Percentiles rank a stretch among this genome's conserved stretches.
Evolutionary conservation across 78 protist genomes (phyloP).

Genomic region (Acrasis kona): DNA sequence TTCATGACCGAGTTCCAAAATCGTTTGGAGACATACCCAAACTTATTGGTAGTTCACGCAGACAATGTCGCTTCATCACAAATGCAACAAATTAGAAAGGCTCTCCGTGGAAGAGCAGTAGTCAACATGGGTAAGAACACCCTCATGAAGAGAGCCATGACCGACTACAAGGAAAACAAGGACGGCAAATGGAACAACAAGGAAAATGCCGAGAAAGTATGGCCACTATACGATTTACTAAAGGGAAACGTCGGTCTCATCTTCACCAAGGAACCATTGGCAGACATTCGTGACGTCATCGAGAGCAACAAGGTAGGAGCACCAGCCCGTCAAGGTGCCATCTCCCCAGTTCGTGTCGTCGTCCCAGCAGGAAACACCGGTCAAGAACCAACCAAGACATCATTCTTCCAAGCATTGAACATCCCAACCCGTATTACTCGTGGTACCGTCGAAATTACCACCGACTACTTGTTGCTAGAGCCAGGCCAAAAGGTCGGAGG

Average conservation of each 20-base stretch:
- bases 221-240: slow-evolving; percentile 13
- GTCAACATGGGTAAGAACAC: slow-evolving; percentile 97
- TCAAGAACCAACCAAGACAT: slow-evolving; percentile 92
- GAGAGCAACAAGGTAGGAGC: slow-evolving; percentile 60
- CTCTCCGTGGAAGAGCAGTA: slow-evolving; percentile 90
- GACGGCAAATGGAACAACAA: neutral
- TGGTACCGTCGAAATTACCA: slow-evolving; percentile 93
- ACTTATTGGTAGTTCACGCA: too few species aligned
- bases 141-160: slow-evolving; percentile 70
- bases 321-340: slow-evolving; percentile 93
- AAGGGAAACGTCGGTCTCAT: slow-evolving; percentile 88
- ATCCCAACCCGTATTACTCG: slow-evolving; percentile 95
- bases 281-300: slow-evolving; percentile 42
- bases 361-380: slow-evolving; percentile 95
- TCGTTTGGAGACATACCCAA: too few species aligned
- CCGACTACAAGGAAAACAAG: neutral
- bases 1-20: too few species aligned
- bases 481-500: slow-evolving; percentile 88
- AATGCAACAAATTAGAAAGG: slow-evolving; percentile 76
- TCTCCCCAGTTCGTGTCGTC: slow-evolving; percentile 84
- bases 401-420: slow-evolving; percentile 98
- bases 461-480: slow-evolving; percentile 71
- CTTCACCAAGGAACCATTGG: slow-evolving; percentile 76
- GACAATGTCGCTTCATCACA: slow-evolving; percentile 96
- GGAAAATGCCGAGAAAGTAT: slow-evolving; percentile 48